Evolutionary conservation across 345 rosid genomes (phyloP).

Genomic region (Arabidopsis arenosa): DNA sequence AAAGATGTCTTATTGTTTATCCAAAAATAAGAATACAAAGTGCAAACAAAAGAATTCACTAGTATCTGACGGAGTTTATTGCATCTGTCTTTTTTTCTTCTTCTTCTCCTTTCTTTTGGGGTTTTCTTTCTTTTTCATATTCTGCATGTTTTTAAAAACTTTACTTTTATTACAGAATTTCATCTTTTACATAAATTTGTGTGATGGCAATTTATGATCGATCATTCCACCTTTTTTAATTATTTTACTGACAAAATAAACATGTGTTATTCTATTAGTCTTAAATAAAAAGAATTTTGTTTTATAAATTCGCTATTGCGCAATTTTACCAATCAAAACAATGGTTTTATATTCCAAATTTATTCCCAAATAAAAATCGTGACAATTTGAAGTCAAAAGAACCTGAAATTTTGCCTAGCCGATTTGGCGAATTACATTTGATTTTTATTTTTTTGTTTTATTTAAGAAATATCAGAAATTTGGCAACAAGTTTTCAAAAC

Average conservation of each 20-base stretch:
- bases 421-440: background rate
- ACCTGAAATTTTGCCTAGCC: background rate
- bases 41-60: background rate
- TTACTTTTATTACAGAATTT: background rate
- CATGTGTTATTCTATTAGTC: background rate
- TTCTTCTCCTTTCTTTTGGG: background rate
- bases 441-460: no score
- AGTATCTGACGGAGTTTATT: slow-evolving; percentile 9
- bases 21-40: slow-evolving; percentile 12
- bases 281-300: no score
- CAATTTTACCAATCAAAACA: background rate
- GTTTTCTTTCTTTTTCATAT: background rate
- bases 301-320: no score
- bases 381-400: no score
- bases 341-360: background rate
- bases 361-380: no score
- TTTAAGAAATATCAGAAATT: background rate
- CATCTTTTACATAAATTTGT: background rate
- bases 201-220: background rate
- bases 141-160: background rate
- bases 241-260: background rate
- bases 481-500: background rate
- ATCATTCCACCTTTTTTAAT: background rate
- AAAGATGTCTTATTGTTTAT: slow-evolving; percentile 27
- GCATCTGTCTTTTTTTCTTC: slow-evolving; percentile 17